A percentile compares a stretch with the other conserved stretches of the same genome.
Evolutionary conservation across 306 rosid genomes (phyloP).

Genomic region (Calophaca sinica): DNA sequence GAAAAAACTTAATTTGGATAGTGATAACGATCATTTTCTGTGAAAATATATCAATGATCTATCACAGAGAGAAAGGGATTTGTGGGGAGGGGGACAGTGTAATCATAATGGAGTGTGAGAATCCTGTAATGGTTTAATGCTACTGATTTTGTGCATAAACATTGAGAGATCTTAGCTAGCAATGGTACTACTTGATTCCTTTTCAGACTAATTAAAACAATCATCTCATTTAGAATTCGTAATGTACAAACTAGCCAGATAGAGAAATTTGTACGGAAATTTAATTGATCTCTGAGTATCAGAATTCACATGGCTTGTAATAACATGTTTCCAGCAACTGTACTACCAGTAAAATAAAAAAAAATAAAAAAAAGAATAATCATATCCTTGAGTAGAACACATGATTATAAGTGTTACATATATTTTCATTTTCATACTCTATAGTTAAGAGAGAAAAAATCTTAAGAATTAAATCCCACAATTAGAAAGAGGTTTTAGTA

Average conservation of each 20-base stretch:
- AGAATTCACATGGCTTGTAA: conserved; percentile 59
- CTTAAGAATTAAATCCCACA: not conserved
- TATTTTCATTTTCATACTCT: not conserved
- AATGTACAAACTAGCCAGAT: conserved; percentile 33
- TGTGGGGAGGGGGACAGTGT: conserved; percentile 33
- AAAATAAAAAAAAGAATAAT: no score
- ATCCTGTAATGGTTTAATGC: conserved; percentile 39
- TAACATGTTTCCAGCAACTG: conserved; percentile 23
- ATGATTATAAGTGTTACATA: conserved; percentile 17
- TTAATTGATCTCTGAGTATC: conserved; percentile 18
- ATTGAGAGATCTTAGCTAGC: conserved; percentile 38
- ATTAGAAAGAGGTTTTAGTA: not conserved
- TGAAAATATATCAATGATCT: conserved; percentile 10
- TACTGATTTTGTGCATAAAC: conserved; percentile 49
- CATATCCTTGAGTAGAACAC: no score
- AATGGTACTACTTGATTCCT: conserved; percentile 40
- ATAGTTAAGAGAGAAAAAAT: not conserved
- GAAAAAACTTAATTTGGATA: not conserved
- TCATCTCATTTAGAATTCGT: conserved; percentile 37
- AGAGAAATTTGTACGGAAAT: conserved; percentile 39
- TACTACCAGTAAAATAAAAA: no score
- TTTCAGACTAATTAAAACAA: conserved; percentile 39
- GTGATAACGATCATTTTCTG: conserved; percentile 6
- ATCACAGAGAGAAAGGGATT: conserved; percentile 37
- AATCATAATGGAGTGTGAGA: conserved; percentile 43